Percentiles rank a stretch among this genome's conserved stretches.
Conservation (phyloP, 1,139 yeast species). For the Blastobotrys capitulatus region DNA sequence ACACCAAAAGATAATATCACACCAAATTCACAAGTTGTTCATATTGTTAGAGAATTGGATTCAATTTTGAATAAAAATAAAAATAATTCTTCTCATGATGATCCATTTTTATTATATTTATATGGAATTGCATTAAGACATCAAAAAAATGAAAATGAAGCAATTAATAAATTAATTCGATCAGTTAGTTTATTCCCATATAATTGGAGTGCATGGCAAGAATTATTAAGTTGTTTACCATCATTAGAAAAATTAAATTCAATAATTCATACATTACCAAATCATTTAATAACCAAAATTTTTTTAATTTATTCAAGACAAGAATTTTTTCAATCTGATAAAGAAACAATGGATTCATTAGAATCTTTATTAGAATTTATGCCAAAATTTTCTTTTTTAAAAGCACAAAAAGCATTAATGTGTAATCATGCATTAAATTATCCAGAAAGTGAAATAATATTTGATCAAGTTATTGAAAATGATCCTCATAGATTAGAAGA, state of each 20-base stretch:
- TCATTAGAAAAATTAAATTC: slow-evolving; percentile 48
- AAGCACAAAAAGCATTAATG: slow-evolving; percentile 73
- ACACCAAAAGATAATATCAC: slow-evolving; percentile 39
- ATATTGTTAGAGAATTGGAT: slow-evolving; percentile 32
- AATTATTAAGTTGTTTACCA: slow-evolving; percentile 59
- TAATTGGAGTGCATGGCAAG: slow-evolving; percentile 95
- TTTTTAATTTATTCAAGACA: slow-evolving; percentile 69
- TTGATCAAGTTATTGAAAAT: slow-evolving; percentile 64
- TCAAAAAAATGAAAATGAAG: slow-evolving; percentile 54
- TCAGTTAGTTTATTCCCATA: slow-evolving; percentile 66
- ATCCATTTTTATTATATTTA: slow-evolving; percentile 66
- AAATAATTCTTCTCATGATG: slow-evolving; percentile 23
- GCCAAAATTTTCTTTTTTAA: slow-evolving; percentile 69
- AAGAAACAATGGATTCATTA: slow-evolving; percentile 18
- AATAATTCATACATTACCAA: slow-evolving; percentile 24
- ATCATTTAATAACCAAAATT: slow-evolving; percentile 44
- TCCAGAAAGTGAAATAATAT: slow-evolving; percentile 67
- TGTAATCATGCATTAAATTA: slow-evolving; percentile 80
- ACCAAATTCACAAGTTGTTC: slow-evolving; percentile 33
- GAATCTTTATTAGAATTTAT: slow-evolving; percentile 44
- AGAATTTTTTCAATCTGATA: slow-evolving; percentile 70
- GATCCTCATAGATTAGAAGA: slow-evolving; percentile 91
- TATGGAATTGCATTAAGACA: slow-evolving; percentile 54
- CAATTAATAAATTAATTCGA: slow-evolving; percentile 52
- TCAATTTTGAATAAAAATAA: slow-evolving; percentile 12